Evolutionary conservation across 1,284 basidiomycete species (phyloP), one percentile per base, ranked within the genome.

Genomic region (Ustilago tritici): DNA sequence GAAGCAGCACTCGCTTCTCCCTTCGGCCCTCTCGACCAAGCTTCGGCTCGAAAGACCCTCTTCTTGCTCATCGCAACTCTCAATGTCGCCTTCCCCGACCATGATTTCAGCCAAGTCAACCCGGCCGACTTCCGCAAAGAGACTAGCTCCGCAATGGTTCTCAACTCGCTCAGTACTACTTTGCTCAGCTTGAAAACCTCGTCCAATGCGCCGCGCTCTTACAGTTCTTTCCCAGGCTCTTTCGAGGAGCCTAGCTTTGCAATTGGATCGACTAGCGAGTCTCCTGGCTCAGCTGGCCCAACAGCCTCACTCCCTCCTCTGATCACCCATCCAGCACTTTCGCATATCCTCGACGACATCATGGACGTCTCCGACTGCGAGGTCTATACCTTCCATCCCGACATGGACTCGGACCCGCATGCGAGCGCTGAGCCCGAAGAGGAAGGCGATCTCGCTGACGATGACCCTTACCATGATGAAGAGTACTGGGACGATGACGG

Each of bases 31-130:
- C 85, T 89, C 59, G 88, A 88, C 73, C 83, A 88, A 73, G 83
- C 87, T 0, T 83, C 85, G 41, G 92, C 93, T 40, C 89, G 94
- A 82, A 95, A 95, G 90, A 94, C 93, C 2, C 90, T 95, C 58
- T 95, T 93, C 88, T 90, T 97, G 61, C 92, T 99, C 84, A 98
- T 99, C 81, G 93, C 95, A 15, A 95, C 95, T 4, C 92, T 99
- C 83, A 99, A 99, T 88, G 91, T 94, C 81, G 95, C 96, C 3
- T 99, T 97, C 86, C 95, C 95, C 0, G 96, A 98, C 89, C 92
- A 98, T 88, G 95, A 98, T 85, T 99, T 99, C 88, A 94, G 93
- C 28, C 92, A 94, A 83, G 93, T 98, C 61, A 91, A 93, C 40
- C 93, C 95, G 0, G 92, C 92, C 36, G 93, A 97, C 81, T 99